Percentiles rank a stretch among this genome's conserved stretches.
These are phyloP conservation scores for Edaphochlamys debaryana DNA, from an alignment of 139 green algal species.

Conservation along the genomic window DNA sequence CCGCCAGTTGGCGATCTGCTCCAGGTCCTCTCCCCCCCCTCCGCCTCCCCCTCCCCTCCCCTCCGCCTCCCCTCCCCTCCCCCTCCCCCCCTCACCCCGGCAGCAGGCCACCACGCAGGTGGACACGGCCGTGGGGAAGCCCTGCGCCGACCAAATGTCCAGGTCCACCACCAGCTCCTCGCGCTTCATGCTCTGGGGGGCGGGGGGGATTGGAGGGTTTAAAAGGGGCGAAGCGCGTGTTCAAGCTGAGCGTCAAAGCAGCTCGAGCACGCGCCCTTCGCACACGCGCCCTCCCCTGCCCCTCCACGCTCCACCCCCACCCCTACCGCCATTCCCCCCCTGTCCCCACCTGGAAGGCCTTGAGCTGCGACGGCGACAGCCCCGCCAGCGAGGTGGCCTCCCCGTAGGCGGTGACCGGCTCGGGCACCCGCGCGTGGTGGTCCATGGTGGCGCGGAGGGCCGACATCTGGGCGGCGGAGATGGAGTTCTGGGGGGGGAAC, in stretches of 20 bases:
- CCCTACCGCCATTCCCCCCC: too few relatives aligned
- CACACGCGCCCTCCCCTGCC: too few relatives aligned
- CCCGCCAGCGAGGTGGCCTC: background rate
- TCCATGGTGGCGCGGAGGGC: conserved; percentile 37
- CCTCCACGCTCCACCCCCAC: too few relatives aligned
- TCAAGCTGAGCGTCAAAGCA: too few relatives aligned
- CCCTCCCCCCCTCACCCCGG: conserved; percentile 43
- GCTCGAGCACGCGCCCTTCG: too few relatives aligned
- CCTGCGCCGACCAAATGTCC: conserved; percentile 61
- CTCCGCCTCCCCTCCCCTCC: too few relatives aligned
- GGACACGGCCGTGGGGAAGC: conserved; percentile 61
- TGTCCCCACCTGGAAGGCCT: background rate
- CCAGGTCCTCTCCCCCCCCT: too few relatives aligned
- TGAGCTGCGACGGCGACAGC: conserved; percentile 15
- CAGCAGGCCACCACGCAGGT: conserved; percentile 63
- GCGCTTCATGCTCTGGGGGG: background rate
- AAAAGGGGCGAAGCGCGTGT: background rate
- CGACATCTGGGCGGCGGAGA: conserved; percentile 20
- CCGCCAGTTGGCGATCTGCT: too few relatives aligned
- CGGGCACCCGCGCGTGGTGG: background rate
- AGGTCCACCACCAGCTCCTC: conserved; percentile 61
- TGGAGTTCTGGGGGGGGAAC: conserved; percentile 28
- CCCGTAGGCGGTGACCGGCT: conserved; percentile 26
- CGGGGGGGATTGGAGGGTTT: background rate
- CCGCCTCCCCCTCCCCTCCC: too few relatives aligned